Evolutionary conservation across 2,329 filamentous ascomycete species (phyloP).

Genomic region (Fusarium austroafricanum): DNA sequence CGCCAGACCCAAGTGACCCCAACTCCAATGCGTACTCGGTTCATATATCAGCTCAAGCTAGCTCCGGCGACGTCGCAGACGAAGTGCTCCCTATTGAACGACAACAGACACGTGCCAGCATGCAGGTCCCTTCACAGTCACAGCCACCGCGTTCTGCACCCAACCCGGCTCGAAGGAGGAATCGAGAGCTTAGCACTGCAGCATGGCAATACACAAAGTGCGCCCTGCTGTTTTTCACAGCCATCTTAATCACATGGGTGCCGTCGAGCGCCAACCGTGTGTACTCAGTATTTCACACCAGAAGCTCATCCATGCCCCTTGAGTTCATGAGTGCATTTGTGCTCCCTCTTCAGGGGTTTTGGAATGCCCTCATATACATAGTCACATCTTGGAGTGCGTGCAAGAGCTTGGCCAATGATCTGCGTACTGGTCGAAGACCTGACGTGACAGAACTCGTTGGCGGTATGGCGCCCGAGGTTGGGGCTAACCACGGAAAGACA

Average conservation of each 20-base stretch:
- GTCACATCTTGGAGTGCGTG: conserved; percentile 75
- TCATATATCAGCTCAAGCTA: conserved; percentile 57
- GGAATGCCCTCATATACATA: conserved; percentile 84
- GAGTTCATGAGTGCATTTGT: conserved; percentile 79
- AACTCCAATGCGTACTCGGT: conserved; percentile 58
- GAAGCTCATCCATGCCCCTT: conserved; percentile 66
- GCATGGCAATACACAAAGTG: conserved; percentile 78
- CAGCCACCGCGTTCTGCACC: conserved; percentile 39
- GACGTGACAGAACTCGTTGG: conserved; percentile 52
- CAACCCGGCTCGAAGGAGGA: conserved; percentile 51
- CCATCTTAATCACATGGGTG: conserved; percentile 79
- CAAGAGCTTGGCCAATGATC: conserved; percentile 58
- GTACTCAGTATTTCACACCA: conserved; percentile 72
- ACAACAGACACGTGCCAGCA: conserved; percentile 22
- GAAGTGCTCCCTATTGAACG: conserved; percentile 45
- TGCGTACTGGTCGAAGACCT: conserved; percentile 47
- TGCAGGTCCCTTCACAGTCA: conserved; percentile 24
- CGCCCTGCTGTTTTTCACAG: conserved; percentile 76
- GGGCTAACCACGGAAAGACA: background rate
- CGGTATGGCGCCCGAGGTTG: conserved; percentile 36
- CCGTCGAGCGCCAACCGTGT: conserved; percentile 82
- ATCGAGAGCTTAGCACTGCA: conserved; percentile 69
- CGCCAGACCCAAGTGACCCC: conserved; percentile 23
- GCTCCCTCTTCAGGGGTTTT: conserved; percentile 84
- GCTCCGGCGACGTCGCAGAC: conserved; percentile 40